Base-by-base conservation (phyloP, 1,284 basidiomycete species). In the Ceratorhiza oryzae-sativae region DNA sequence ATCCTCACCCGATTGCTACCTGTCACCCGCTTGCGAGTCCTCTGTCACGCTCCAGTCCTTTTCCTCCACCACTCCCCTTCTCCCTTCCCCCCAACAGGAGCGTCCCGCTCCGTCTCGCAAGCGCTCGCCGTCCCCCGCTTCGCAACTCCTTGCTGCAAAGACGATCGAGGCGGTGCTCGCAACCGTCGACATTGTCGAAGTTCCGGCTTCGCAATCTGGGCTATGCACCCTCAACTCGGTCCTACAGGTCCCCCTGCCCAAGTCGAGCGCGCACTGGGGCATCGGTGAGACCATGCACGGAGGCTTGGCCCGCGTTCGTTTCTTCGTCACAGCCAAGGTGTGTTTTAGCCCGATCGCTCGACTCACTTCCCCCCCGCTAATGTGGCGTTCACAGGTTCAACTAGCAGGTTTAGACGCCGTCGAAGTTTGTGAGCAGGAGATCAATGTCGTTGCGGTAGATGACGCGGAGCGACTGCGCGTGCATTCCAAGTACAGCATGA, bases 221-320 rank as follows among this genome's bases (percentile, higher is more conserved):
- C 58, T 60, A 60, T 90, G 86, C 85, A 83, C 80, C 59, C 87
- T 88, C 78, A 88, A 85, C 2, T 79, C 92, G 51, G 87, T 88
- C 8, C 79, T 91, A 45, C 88, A 89, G 75, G 91, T 91, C 88
- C 91, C 91, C 6, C 84, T 86, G 49, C 79, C 84, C 62, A 90
- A 88, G 77, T 87, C 89, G 8, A 84, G 67, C 39, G 67, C 55
- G 49, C 86, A 89, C 30, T 93, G 91, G 91, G 86, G 90, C 9
- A 84, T 90, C 72, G 91, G 91, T 18, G 90, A 92, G 81, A 89
- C 89, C 23, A 85, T 91, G 75, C 83, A 86, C 75, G 89, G 88
- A 49, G 84, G 86, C 56, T 78, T 90, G 74, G 87, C 86, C n/a
- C 84, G 86, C 51, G 85, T 93, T 60, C 86, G 84, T 76, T 93